These are phyloP conservation scores for Globisporangium irregulare DNA, from an alignment of 352 stramenopile genomes.

Conservation along the genomic window DNA sequence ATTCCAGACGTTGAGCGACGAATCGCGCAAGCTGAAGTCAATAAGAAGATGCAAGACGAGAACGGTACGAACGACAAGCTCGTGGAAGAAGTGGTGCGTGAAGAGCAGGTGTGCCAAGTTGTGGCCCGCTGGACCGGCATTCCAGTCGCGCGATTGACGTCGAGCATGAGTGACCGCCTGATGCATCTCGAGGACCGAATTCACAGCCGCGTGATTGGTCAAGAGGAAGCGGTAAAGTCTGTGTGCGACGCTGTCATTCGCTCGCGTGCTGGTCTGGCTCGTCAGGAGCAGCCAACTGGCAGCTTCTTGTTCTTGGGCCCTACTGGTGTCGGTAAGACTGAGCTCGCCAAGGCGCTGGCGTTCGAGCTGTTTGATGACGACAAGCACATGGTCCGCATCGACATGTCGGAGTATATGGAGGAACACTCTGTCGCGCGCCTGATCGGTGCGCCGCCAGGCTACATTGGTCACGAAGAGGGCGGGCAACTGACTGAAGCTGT, in stretches of 20 bases:
- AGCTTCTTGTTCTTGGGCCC: slow-evolving; percentile 96
- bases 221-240: slow-evolving; percentile 90
- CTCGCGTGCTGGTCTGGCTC: slow-evolving; percentile 89
- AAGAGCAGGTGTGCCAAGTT: slow-evolving; percentile 89
- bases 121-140: slow-evolving; percentile 91
- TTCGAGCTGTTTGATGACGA: slow-evolving; percentile 95
- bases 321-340: slow-evolving; percentile 95
- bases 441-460: slow-evolving; percentile 94
- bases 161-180: slow-evolving; percentile 74
- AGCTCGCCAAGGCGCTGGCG: slow-evolving; percentile 94
- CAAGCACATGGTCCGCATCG: slow-evolving; percentile 94
- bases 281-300: slow-evolving; percentile 86
- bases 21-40: slow-evolving; percentile 76
- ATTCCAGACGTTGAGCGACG: slow-evolving; percentile 91
- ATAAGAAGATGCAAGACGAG: slow-evolving; percentile 66
- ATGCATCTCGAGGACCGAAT: slow-evolving; percentile 84
- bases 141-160: slow-evolving; percentile 79
- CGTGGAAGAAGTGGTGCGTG: slow-evolving; percentile 83
- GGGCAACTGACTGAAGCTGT: slow-evolving; percentile 97
- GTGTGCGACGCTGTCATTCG: slow-evolving; percentile 92
- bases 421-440: slow-evolving; percentile 92
- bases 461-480: slow-evolving; percentile 94
- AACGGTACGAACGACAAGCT: slow-evolving; percentile 58
- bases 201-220: slow-evolving; percentile 91
- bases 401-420: slow-evolving; percentile 99